Evolutionary conservation across 2,329 filamentous ascomycete species (phyloP), one percentile per base, ranked within the genome.

Genomic region (Zasmidium citrigriseum): DNA sequence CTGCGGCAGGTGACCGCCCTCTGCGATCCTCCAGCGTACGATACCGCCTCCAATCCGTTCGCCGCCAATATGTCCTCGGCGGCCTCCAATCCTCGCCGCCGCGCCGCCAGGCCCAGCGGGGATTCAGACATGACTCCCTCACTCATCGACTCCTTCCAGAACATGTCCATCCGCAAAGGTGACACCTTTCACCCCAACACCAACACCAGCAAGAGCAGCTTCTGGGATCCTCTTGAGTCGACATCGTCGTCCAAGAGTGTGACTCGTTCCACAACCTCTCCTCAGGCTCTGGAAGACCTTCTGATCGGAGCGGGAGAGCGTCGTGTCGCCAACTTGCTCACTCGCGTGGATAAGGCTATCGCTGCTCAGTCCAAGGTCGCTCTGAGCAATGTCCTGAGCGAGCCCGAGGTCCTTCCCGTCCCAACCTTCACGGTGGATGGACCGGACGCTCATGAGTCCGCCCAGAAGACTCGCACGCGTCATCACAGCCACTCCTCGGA

Each of bases 401-500:
- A 81, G 65, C 77, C 75, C 14, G 78, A 81, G 62, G 78, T 81
- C 48, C 73, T 80, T 55, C 78, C 79, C 22, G 69, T 80, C n/a
- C 78, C 78, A 16, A 75, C 70, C 55, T 76, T 80, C 66, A 70
- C 77, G 63, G 71, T 79, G 74, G 54, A 53, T 14, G 20, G 47
- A 12, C 16, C 21, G 23, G 41, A 51, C 25, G 72, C 52, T 10
- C 44, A 71, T 63, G 34, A 41, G 34, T 41, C 34, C 14, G 27
- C 55, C 18, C 59, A 50, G 72, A 76, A 69, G 62, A 68, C 75
- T 59, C 70, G 63, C 64, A 58, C 58, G 50, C 82, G 82, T 58
- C 82, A 86, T 70, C 83, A 87, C 70, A 84, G 86, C 70, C 88
- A 92, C 76, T 84, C 85, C 59, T 95, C 91, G 16, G 93, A 97